phyloP scores from a whole-genome alignment of 495 filamentous ascomycete genomes.

The Trichoderma orchidacearum region DNA sequence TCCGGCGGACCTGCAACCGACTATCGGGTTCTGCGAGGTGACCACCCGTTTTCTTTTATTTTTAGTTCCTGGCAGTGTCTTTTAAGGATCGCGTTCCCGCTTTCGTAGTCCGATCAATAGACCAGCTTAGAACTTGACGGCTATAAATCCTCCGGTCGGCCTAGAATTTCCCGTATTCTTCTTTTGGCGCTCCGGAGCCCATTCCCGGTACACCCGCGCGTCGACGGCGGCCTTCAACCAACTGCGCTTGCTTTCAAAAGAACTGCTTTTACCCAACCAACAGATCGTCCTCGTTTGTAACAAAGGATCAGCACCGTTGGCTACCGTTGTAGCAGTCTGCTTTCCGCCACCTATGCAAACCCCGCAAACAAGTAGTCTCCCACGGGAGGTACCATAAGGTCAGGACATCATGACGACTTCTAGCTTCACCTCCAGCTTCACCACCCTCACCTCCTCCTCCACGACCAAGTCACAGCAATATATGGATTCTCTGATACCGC shows the following conservation, averaged over 20 bases:
- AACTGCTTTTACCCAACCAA: too few relatives aligned
- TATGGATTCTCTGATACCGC: slow-evolving; percentile 31
- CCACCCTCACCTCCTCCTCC: not conserved
- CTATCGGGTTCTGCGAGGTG: not conserved
- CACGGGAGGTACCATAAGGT: not conserved
- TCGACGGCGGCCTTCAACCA: not conserved
- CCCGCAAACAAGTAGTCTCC: not conserved
- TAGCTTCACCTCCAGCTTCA: not conserved
- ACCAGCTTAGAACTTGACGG: not conserved
- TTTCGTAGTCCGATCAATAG: not conserved
- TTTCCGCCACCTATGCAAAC: not conserved
- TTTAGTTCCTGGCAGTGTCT: not conserved
- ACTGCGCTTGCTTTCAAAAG: too few relatives aligned
- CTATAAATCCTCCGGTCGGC: not conserved
- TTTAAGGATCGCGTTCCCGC: not conserved
- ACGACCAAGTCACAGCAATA: slow-evolving; percentile 23
- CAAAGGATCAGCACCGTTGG: not conserved
- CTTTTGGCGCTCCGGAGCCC: not conserved
- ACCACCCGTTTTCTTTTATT: not conserved
- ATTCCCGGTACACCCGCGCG: not conserved
- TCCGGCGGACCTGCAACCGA: not conserved
- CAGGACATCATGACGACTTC: not conserved
- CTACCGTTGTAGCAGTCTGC: not conserved
- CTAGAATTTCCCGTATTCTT: not conserved
- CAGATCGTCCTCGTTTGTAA: too few relatives aligned